Base-by-base conservation (phyloP, 495 filamentous ascomycete genomes). In the Aspergillus egyptiacus region DNA sequence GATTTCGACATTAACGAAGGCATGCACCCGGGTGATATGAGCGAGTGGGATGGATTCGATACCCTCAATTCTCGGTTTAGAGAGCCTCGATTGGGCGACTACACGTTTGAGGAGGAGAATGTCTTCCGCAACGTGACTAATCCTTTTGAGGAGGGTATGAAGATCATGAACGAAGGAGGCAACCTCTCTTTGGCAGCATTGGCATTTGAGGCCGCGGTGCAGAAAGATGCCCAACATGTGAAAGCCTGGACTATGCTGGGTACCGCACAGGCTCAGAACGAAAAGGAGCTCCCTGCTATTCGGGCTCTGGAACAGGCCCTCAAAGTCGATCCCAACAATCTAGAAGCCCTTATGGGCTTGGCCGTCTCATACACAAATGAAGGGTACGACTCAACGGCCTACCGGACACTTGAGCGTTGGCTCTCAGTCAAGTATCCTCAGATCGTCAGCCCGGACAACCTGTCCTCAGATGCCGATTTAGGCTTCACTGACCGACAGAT, bases 361-460 rank as follows among this genome's bases (percentile, higher is more conserved):
- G 89, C 91, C 32, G 93, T 99, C 33, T 91, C 85, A n/a, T 99
- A 97, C 67, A 97, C 94, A 27, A 99, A 99, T 70, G 93, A 99
- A 67, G 93, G 91, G 51, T 97, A 97, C 72, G 93, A 97, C 63
- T 87, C 83, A 53, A 91, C 89, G 17, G 94, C 93, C 50, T 99
- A 97, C 74, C 86, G 91, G 22, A 96, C 91, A 14, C 78, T 99
- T 13, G 94, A 99, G 71, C 87, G 90, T 56, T 99, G 93, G 93
- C 80, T 99, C 38, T 82, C 85, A 9, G 78, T 86, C 65, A 95
- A 93, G 66, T 98, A 98, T 67, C 93, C 93, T 6, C 65, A 78
- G 11, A 78, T 96, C 58, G 80, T 91, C 60, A 58, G 77, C 17
- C 82, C 82, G 2, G 67, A 73, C 30, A 75, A 86, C 28, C 73